Conservation (phyloP, 148 eudicot species). For the Vaccinium darrowii region DNA sequence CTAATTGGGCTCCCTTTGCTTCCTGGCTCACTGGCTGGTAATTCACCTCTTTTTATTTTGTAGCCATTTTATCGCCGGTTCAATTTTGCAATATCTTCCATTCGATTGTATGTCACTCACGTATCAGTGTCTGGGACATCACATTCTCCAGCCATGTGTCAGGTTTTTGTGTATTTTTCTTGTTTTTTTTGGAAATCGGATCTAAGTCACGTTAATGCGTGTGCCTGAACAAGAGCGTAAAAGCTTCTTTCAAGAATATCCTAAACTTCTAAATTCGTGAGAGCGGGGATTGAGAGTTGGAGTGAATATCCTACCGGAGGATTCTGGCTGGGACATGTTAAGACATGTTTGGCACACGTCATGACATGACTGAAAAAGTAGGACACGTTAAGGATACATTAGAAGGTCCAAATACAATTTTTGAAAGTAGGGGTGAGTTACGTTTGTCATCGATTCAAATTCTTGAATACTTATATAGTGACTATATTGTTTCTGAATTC, state of each 20-base stretch:
- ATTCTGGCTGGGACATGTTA: neutral
- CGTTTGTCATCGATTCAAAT: neutral
- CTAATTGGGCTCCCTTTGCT: constrained; percentile 85
- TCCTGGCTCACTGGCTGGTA: constrained; percentile 96
- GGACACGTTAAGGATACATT: neutral
- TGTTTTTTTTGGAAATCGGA: neutral
- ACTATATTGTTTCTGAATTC: neutral
- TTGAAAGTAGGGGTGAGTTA: neutral
- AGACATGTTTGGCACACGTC: neutral
- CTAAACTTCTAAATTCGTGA: neutral
- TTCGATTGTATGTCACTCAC: neutral
- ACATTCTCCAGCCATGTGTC: neutral
- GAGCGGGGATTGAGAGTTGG: neutral
- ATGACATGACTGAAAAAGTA: neutral
- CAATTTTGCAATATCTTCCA: neutral
- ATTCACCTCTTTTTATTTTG: neutral
- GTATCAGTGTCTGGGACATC: neutral
- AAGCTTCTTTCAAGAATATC: neutral
- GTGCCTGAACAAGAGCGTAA: neutral
- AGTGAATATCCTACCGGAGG: neutral
- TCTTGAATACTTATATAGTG: neutral
- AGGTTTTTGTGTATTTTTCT: neutral
- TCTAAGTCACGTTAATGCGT: neutral
- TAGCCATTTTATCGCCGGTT: constrained; percentile 3
- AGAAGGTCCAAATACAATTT: neutral